These are phyloP conservation scores for Rhizopogon vesiculosus DNA, from an alignment of 768 basidiomycete species.

Conservation along the genomic window DNA sequence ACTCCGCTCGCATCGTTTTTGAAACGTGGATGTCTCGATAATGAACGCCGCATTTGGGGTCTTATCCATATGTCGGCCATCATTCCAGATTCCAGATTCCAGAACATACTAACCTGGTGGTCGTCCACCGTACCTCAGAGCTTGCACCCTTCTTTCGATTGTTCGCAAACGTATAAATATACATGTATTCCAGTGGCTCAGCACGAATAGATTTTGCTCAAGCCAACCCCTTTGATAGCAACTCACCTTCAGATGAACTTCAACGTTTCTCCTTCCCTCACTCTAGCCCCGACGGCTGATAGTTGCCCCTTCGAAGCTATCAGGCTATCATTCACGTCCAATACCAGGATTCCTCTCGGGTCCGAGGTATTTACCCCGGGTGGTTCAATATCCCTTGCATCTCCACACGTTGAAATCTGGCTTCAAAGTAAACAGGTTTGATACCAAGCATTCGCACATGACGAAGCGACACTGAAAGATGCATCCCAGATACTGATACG, in stretches of 20 bases:
- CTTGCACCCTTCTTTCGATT: neutral
- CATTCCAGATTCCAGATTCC: neutral
- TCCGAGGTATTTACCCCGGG: conserved; percentile 24
- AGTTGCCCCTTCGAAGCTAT: conserved; percentile 37
- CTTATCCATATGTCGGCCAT: neutral
- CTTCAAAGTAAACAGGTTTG: conserved; percentile 34
- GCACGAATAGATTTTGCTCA: neutral
- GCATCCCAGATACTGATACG: conserved; percentile 37
- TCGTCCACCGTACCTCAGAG: neutral
- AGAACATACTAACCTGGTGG: neutral
- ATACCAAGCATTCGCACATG: conserved; percentile 8
- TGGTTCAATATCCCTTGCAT: conserved; percentile 34
- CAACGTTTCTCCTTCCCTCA: conserved; percentile 25
- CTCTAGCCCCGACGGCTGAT: conserved; percentile 26
- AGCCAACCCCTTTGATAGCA: neutral
- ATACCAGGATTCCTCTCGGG: conserved; percentile 29
- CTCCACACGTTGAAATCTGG: conserved; percentile 45
- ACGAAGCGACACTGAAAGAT: conserved; percentile 7
- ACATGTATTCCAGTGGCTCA: neutral
- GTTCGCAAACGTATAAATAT: neutral
- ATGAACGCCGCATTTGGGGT: neutral
- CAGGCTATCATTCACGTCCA: conserved; percentile 26
- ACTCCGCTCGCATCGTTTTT: neutral
- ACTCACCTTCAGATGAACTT: conserved; percentile 15
- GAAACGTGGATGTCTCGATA: neutral